A percentile compares a stretch with the other conserved stretches of the same genome.
These are phyloP conservation scores for Blastosporella zonata DNA, from an alignment of 1,284 basidiomycete genomes.

Conservation along the genomic window DNA sequence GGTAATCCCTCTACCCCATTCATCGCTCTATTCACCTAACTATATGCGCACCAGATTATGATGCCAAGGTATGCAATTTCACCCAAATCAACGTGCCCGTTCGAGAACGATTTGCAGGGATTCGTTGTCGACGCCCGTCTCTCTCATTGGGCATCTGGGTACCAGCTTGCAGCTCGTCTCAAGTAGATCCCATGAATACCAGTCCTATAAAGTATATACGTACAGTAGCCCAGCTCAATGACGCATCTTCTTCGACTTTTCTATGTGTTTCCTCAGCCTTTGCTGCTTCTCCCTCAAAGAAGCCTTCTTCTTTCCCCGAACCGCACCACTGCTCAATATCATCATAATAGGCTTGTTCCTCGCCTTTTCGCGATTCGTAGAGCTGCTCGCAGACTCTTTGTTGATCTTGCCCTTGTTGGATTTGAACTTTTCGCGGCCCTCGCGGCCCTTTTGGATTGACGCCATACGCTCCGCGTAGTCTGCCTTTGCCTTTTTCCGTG, in stretches of 20 bases:
- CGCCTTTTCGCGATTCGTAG: slow-evolving; percentile 88
- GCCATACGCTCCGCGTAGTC: slow-evolving; percentile 96
- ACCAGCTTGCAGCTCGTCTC: slow-evolving; percentile 46
- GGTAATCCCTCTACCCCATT: slow-evolving; percentile 39
- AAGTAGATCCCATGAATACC: neutral
- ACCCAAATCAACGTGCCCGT: neutral
- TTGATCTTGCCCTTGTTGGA: slow-evolving; percentile 87
- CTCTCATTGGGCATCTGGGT: slow-evolving; percentile 70
- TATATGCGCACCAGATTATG: slow-evolving; percentile 51
- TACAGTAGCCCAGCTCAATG: slow-evolving; percentile 25
- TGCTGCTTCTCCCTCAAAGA: slow-evolving; percentile 84
- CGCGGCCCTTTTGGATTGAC: slow-evolving; percentile 88
- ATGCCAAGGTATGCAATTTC: slow-evolving; percentile 44
- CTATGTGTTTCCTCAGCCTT: slow-evolving; percentile 71
- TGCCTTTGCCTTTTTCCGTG: slow-evolving; percentile 90
- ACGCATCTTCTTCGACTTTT: slow-evolving; percentile 59
- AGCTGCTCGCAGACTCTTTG: slow-evolving; percentile 74
- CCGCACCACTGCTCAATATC: slow-evolving; percentile 74
- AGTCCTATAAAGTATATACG: neutral
- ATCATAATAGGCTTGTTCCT: slow-evolving; percentile 95
- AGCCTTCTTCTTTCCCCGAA: slow-evolving; percentile 85
- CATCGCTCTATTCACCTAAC: neutral
- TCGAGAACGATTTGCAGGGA: slow-evolving; percentile 39
- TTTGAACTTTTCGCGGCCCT: slow-evolving; percentile 95
- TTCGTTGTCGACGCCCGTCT: slow-evolving; percentile 78